These are phyloP conservation scores for Prunella vulgaris DNA, from an alignment of 257 asterid genomes.

Conservation along the genomic window DNA sequence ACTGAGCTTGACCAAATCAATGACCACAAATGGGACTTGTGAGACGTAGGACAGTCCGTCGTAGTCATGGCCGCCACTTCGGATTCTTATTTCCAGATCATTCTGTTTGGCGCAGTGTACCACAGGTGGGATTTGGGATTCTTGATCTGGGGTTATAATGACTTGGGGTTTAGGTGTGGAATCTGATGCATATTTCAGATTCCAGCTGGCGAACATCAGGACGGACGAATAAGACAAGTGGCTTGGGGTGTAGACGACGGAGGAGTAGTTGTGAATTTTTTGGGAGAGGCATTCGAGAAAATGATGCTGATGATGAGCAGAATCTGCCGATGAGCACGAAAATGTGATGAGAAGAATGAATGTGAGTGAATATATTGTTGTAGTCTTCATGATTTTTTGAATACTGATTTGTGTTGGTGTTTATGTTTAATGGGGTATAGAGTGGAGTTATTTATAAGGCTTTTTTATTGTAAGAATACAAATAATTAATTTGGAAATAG, in stretches of 20 bases:
- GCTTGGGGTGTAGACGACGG: background rate
- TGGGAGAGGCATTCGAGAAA: background rate
- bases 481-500: too few species aligned
- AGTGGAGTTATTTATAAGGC: background rate
- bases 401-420: background rate
- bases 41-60: conserved; percentile 33
- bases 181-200: background rate
- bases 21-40: conserved; percentile 14
- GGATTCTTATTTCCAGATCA: conserved; percentile 21
- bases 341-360: background rate
- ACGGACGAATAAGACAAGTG: background rate
- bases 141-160: conserved; percentile 24
- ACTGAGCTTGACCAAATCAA: conserved; percentile 31
- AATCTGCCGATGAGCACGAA: background rate
- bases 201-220: background rate
- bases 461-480: too few species aligned
- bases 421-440: background rate
- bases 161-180: background rate
- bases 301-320: background rate
- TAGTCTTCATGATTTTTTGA: background rate
- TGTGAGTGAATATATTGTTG: background rate
- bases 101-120: conserved; percentile 22
- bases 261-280: background rate
- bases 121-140: conserved; percentile 25
- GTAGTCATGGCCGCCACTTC: conserved; percentile 43